Percentiles rank a stretch among this genome's conserved stretches.
Conservation (phyloP, 257 asterid genomes). For the Nicotiana tabacum region DNA sequence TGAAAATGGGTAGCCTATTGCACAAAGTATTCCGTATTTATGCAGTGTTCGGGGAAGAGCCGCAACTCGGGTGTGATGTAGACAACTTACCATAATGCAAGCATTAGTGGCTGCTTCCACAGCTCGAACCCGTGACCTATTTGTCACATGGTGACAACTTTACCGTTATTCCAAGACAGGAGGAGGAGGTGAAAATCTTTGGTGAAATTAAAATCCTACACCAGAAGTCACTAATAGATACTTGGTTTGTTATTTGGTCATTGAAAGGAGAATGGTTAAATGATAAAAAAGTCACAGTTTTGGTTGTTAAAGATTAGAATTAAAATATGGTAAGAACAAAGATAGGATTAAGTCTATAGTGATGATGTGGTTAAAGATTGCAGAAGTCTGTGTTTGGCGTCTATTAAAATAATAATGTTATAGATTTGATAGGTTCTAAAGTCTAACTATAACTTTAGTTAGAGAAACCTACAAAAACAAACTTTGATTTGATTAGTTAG, state of each 20-base stretch:
- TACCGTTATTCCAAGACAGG: accelerated
- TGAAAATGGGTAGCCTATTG: too few relatives aligned
- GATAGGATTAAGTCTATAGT: neutral
- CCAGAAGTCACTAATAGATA: constrained; percentile 31
- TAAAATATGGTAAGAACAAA: neutral
- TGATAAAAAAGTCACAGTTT: neutral
- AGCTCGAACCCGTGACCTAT: too few relatives aligned
- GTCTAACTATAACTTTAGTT: constrained; percentile 16
- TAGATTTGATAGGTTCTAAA: constrained; percentile 6
- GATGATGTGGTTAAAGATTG: neutral
- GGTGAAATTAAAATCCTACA: neutral
- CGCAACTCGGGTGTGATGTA: too few relatives aligned
- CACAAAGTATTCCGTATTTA: too few relatives aligned
- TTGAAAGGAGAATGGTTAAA: neutral
- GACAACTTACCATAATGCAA: too few relatives aligned
- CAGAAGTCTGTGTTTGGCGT: constrained; percentile 14
- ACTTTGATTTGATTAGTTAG: neutral
- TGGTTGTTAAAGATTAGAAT: neutral
- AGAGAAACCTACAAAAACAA: constrained; percentile 13
- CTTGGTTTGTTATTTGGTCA: neutral
- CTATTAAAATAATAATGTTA: neutral
- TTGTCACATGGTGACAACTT: too few relatives aligned
- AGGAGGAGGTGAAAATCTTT: neutral
- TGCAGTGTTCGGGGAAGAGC: too few relatives aligned
- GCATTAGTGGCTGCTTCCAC: too few relatives aligned